Base-by-base conservation (phyloP, 2,329 filamentous ascomycete genomes). In the Sporothrix euskadiensis region DNA sequence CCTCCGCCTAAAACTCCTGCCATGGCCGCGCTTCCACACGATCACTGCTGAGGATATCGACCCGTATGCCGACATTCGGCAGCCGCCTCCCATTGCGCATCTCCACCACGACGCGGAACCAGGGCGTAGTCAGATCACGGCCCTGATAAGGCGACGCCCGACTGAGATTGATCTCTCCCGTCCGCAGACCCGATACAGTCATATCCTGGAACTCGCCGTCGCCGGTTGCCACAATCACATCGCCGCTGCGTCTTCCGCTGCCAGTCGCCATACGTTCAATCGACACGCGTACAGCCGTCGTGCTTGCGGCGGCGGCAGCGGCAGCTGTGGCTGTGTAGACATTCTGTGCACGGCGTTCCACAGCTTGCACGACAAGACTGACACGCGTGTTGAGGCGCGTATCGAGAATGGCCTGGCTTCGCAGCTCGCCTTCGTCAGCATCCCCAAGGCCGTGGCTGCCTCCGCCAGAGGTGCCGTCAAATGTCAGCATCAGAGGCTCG, bases 131-230 rank as follows among this genome's bases (percentile, higher is more conserved):
- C 12, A 44, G 59, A 19, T 66, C 47, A 16, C 35, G 72, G 9
- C 54, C 61, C 19, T 57, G 49, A n/a, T 75, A 74, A 1, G 61
- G 32, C 19, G 73, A 52, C 0, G 57, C 72, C 1, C 74, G 73
- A 0, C 52, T 69, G 12, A 77, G 74, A 3, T 19, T 63, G 35
- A 73, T 57, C 32, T 76, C 75, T 14, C n/a, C 56, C 9, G 73
- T 75, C 9, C 76, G 75, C 71, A 77, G 65, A 0, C 76, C 89
- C 0, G 75, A 73, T 73, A 86, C 84, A 6, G 86, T 85, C 26
- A 86, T 86, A 81, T 97, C 92, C 63, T 88, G 88, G 78, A 94
- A 96, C 74, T 91, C 89, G 6, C 92, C 92, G n/a, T 88, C 85
- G n/a, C 88, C 85, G 1, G 91, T 94, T 1, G 87, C 85, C 1